Evolutionary conservation across 2,329 filamentous ascomycete genomes (phyloP), one percentile per base, ranked within the genome.

Genomic region (Aspergillus ochraceus): DNA sequence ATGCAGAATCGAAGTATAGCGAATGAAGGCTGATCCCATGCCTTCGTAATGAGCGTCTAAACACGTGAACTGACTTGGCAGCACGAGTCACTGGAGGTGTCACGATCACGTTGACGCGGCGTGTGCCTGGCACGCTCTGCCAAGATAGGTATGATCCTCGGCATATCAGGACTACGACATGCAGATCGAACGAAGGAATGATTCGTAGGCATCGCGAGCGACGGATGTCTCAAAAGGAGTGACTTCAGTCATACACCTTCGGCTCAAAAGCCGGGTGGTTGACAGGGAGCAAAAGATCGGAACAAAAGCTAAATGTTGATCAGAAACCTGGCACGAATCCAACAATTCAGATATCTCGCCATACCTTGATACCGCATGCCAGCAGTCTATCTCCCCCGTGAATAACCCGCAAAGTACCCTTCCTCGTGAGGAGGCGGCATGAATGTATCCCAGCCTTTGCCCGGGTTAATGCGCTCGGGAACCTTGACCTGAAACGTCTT

Each of bases 401-500:
- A 6, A 17, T n/a, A 17, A 24, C 53, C 45, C 46, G n/a, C 47
- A 30, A 55, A 59, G 17, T 59, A 59, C 12, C 19, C 47, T 20
- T 55, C 49, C 4, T 59, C 57, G n/a, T 52, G 46, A 52, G 57
- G 36, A 42, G 57, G 30, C 52, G 60, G 54, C 52, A 66, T 62
- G 60, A 64, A 61, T 26, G 61, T 59, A 66, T 65, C 49, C 68
- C 67, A 63, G n/a, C 65, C 64, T 26, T 65, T 63, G 8, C 60
- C 64, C 1, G 62, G 60, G 39, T 63, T 61, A 14, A 66, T 53
- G 4, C 53, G 58, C n/a, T 68, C 67, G 1, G 70, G 70, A 2
- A 68, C 58, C 36, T 70, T 66, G 49, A 73, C 68, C 24, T 63
- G 58, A 53, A 71, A 73, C n/a, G 70, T 73, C 51, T 65, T 69